phyloP scores from a whole-genome alignment of 805 yeast genomes.

The Cyberlindnera xylosilytica region DNA sequence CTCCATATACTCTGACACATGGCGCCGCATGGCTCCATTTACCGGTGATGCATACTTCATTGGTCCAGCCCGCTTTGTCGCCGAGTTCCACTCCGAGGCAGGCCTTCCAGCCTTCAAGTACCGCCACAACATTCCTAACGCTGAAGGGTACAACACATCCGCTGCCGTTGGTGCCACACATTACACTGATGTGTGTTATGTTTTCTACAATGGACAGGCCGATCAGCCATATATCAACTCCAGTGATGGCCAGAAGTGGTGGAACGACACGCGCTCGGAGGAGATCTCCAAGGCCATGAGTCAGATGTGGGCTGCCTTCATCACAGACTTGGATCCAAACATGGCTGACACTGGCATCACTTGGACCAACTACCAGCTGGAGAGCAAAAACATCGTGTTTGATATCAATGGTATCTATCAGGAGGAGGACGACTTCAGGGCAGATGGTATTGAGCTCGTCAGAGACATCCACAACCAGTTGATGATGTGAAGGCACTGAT shows the following conservation, averaged over 20 bases:
- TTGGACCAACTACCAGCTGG: constrained; percentile 6
- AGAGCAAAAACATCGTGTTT: constrained; percentile 7
- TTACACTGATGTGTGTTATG: constrained; percentile 10
- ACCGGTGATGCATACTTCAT: constrained; percentile 14
- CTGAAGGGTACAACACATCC: constrained; percentile 4
- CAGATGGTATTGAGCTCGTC: constrained; percentile 4
- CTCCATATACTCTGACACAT: constrained; percentile 1
- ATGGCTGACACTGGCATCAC: constrained; percentile 5
- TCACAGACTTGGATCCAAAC: constrained; percentile 14
- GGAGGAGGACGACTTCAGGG: constrained; percentile 11
- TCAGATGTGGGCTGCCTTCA: constrained; percentile 13
- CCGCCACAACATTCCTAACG: constrained; percentile 13
- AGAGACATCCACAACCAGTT: constrained; percentile 7
- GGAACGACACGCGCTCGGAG: constrained; percentile 7
- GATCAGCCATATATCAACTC: constrained; percentile 8
- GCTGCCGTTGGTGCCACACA: constrained; percentile 9
- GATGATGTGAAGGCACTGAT: constrained; percentile 8
- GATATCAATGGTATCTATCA: constrained; percentile 10
- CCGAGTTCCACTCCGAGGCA: constrained; percentile 5
- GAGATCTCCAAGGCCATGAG: constrained; percentile 7
- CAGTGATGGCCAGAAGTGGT: constrained; percentile 13
- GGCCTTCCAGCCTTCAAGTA: constrained; percentile 10
- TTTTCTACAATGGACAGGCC: constrained; percentile 10
- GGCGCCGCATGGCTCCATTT: constrained; percentile 5
- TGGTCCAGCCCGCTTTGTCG: constrained; percentile 14